These are phyloP conservation scores for Prunus padus DNA, from an alignment of 306 rosid species.

Conservation along the genomic window DNA sequence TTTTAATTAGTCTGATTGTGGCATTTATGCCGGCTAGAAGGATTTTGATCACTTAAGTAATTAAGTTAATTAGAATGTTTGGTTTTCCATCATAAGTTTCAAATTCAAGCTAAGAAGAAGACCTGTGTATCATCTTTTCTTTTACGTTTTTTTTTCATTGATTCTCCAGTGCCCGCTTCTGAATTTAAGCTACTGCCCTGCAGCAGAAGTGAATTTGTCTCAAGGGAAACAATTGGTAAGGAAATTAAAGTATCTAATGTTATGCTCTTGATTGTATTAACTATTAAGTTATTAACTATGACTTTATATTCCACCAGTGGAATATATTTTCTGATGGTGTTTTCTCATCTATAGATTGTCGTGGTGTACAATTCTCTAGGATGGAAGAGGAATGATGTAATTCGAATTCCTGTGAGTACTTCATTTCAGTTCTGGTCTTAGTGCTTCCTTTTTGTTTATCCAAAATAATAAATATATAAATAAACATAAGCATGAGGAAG, in stretches of 20 bases:
- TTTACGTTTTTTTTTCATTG: conserved; percentile 2
- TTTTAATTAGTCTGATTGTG: not conserved
- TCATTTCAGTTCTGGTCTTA: conserved; percentile 5
- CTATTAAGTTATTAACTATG: not conserved
- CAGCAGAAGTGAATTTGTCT: conserved; percentile 52
- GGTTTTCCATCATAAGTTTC: not conserved
- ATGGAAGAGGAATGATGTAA: conserved; percentile 49
- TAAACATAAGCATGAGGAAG: not conserved
- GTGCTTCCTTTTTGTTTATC: not conserved
- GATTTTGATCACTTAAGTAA: not conserved
- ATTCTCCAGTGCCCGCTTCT: conserved; percentile 50
- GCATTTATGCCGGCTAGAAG: not conserved
- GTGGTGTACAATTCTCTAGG: conserved; percentile 56
- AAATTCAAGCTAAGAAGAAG: conserved; percentile 12
- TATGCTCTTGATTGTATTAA: not conserved
- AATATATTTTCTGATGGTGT: conserved; percentile 15
- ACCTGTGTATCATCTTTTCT: conserved; percentile 2
- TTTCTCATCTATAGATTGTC: conserved; percentile 35
- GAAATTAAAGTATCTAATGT: conserved; percentile 5
- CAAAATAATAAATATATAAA: not conserved
- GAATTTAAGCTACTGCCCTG: conserved; percentile 56
- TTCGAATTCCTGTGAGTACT: conserved; percentile 51
- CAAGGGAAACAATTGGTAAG: conserved; percentile 50
- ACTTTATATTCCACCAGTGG: conserved; percentile 14
- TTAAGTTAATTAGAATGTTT: not conserved